Percentiles rank a stretch among this genome's conserved stretches.
phyloP scores from a whole-genome alignment of 2,329 filamentous ascomycete genomes.

The Metarhizium sp. region DNA sequence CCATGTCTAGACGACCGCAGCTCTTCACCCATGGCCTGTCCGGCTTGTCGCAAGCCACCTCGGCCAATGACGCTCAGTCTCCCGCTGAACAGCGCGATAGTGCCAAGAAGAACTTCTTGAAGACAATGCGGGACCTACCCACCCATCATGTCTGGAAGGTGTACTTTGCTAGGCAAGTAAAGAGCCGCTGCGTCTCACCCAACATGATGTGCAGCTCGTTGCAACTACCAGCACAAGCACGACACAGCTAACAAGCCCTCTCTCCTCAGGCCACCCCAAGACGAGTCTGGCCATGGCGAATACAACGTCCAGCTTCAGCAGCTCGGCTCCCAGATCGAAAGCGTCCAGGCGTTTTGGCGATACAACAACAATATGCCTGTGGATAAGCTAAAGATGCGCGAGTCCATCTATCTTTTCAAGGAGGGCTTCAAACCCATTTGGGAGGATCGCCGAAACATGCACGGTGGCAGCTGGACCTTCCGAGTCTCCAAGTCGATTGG shows the following conservation, averaged over 20 bases:
- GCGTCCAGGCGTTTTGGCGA: slow-evolving; percentile 76
- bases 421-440: slow-evolving; percentile 66
- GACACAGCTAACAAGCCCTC: background rate
- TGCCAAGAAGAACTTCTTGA: slow-evolving; percentile 75
- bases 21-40: slow-evolving; percentile 57
- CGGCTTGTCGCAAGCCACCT: slow-evolving; percentile 48
- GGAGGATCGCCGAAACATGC: slow-evolving; percentile 79
- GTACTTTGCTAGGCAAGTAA: slow-evolving; percentile 49
- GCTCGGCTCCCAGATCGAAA: slow-evolving; percentile 60
- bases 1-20: slow-evolving; percentile 47
- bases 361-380: slow-evolving; percentile 76
- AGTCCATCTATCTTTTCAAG: slow-evolving; percentile 74
- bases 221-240: background rate
- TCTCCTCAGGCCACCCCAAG: slow-evolving; percentile 26
- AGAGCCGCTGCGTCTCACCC: too few relatives aligned
- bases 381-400: slow-evolving; percentile 64
- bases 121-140: slow-evolving; percentile 61
- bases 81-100: slow-evolving; percentile 67
- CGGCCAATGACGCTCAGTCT: slow-evolving; percentile 51
- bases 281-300: slow-evolving; percentile 31
- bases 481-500: slow-evolving; percentile 69
- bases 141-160: slow-evolving; percentile 76
- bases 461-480: slow-evolving; percentile 88
- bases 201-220: too few relatives aligned
- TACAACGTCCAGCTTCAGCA: slow-evolving; percentile 51